Evolutionary conservation across 2,329 filamentous ascomycete genomes (phyloP).

Genomic region (Aspergillus fructus): DNA sequence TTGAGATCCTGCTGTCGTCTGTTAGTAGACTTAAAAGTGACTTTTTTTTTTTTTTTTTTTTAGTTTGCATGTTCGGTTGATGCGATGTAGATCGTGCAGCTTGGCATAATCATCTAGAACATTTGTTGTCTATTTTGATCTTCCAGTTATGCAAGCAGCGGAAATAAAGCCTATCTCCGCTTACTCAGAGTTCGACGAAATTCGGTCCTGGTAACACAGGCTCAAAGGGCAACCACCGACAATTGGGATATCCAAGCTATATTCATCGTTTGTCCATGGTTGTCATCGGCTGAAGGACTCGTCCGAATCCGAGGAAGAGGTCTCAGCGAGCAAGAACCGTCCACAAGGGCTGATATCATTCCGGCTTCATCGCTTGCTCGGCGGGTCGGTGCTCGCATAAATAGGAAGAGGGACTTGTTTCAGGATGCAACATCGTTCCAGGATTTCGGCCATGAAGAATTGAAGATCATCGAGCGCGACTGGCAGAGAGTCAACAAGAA

Average conservation of each 20-base stretch:
- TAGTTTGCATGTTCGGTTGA: background rate
- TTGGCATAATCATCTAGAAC: background rate
- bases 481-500: background rate
- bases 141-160: background rate
- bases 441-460: background rate
- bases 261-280: background rate
- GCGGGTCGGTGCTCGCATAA: background rate
- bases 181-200: background rate
- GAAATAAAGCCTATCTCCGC: background rate
- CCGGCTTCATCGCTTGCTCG: background rate
- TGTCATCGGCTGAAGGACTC: background rate
- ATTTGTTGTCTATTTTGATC: background rate
- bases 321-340: background rate
- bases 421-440: background rate
- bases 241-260: too few relatives aligned
- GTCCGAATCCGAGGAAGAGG: background rate
- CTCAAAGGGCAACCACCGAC: too few relatives aligned
- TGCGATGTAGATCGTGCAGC: slow-evolving; percentile 1
- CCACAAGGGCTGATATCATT: background rate
- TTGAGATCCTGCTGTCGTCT: too few relatives aligned
- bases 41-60: too few relatives aligned
- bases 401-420: background rate
- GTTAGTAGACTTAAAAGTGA: too few relatives aligned
- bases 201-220: too few relatives aligned
- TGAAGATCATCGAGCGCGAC: background rate